A percentile compares a stretch with the other conserved stretches of the same genome.
Evolutionary conservation across 129 eudicot genomes (phyloP).

Genomic region (Gnaphalium uliginosum): DNA sequence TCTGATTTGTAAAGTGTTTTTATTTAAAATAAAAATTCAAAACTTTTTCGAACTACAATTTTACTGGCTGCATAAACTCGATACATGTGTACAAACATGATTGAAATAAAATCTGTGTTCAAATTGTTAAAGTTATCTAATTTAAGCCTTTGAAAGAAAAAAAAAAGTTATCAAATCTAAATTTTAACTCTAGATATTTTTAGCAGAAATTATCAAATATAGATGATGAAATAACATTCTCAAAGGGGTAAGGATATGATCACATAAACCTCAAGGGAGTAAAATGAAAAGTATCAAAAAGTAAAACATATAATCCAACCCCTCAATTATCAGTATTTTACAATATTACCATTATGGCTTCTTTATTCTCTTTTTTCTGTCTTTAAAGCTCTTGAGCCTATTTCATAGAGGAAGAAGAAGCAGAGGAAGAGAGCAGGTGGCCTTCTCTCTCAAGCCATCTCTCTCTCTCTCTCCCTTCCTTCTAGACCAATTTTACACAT

Average conservation of each 20-base stretch:
- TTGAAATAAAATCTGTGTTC: too few relatives aligned
- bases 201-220: not conserved
- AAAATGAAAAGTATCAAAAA: not conserved
- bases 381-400: slow-evolving; percentile 34
- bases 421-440: slow-evolving; percentile 49
- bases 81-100: not conserved
- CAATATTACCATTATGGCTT: slow-evolving; percentile 29
- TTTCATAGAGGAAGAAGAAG: slow-evolving; percentile 37
- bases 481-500: not conserved
- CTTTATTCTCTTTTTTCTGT: slow-evolving; percentile 39
- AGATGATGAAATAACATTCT: not conserved
- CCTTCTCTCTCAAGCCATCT: slow-evolving; percentile 43
- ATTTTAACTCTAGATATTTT: not conserved
- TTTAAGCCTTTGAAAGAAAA: too few relatives aligned
- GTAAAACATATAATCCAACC: slow-evolving; percentile 3
- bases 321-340: slow-evolving; percentile 29
- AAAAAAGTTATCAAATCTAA: too few relatives aligned
- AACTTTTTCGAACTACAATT: too few relatives aligned
- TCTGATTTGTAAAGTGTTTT: too few relatives aligned
- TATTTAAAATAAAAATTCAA: too few relatives aligned
- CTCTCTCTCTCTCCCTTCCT: slow-evolving; percentile 43
- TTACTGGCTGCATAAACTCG: too few relatives aligned
- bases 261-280: slow-evolving; percentile 20
- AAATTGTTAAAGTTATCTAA: too few relatives aligned
- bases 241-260: not conserved